A percentile compares a stretch with the other conserved stretches of the same genome.
Conservation (phyloP, 1,139 yeast species). For the Blastobotrys malaysiensis region DNA sequence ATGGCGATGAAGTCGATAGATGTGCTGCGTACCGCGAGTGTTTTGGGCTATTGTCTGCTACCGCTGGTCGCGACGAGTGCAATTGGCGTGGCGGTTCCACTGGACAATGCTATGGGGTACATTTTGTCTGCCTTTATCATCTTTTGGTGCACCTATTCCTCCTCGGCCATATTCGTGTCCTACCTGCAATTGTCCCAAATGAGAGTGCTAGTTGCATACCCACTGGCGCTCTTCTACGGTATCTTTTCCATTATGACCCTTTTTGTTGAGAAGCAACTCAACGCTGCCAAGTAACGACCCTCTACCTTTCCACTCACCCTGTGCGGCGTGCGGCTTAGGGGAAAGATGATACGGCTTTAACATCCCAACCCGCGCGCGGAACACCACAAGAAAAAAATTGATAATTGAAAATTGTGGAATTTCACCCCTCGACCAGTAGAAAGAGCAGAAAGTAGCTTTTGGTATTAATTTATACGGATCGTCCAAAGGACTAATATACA, state of each 20-base stretch:
- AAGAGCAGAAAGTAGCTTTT: not conserved
- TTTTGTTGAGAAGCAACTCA: conserved; percentile 51
- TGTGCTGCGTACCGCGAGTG: conserved; percentile 76
- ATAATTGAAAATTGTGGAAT: not conserved
- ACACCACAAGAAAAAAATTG: not conserved
- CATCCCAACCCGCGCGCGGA: not conserved
- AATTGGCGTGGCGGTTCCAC: conserved; percentile 59
- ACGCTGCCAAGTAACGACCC: not conserved
- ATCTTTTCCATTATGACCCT: conserved; percentile 96
- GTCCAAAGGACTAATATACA: not conserved
- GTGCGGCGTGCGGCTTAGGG: not conserved
- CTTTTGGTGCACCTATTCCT: conserved; percentile 91
- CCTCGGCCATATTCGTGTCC: conserved; percentile 89
- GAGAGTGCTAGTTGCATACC: conserved; percentile 88
- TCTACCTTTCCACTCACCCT: not conserved
- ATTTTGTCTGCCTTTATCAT: conserved; percentile 62
- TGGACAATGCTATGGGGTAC: conserved; percentile 76
- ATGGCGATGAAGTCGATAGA: conserved; percentile 68
- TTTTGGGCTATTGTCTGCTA: conserved; percentile 86
- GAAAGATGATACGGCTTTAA: not conserved
- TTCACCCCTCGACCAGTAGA: not conserved
- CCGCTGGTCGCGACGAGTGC: conserved; percentile 83
- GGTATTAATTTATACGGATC: not conserved
- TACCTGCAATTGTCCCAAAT: conserved; percentile 80
- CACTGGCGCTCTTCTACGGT: conserved; percentile 83